Percentiles rank a stretch among this genome's conserved stretches.
These are phyloP conservation scores for Carex sylvatica DNA, from an alignment of 202 grass and related monocot species.

Conservation along the genomic window DNA sequence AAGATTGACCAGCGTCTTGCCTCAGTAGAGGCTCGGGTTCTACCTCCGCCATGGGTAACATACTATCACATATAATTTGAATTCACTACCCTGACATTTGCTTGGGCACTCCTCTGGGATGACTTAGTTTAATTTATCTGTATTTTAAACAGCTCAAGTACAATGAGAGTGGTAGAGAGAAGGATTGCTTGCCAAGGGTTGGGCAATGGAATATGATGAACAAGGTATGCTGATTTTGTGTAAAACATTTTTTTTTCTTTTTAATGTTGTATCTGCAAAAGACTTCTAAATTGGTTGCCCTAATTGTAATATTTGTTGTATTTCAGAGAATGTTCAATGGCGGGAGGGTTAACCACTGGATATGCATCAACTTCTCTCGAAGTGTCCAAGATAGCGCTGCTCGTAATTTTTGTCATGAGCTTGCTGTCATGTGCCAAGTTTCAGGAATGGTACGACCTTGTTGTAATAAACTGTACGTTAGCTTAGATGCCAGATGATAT, in stretches of 20 bases:
- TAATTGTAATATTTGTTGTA: constrained; percentile 8
- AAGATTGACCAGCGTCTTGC: constrained; percentile 77
- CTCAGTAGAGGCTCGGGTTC: constrained; percentile 85
- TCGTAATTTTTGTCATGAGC: constrained; percentile 71
- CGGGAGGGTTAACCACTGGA: constrained; percentile 75
- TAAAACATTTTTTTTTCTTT: neutral
- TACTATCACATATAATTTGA: constrained; percentile 1
- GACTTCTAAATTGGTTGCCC: neutral
- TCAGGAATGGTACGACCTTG: constrained; percentile 81
- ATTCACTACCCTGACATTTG: constrained; percentile 2
- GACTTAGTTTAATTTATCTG: neutral
- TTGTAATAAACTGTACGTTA: constrained; percentile 18
- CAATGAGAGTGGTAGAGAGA: constrained; percentile 91
- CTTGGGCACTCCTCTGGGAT: constrained; percentile 18
- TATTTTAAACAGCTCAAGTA: constrained; percentile 77
- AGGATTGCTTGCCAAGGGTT: constrained; percentile 77
- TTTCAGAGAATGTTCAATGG: constrained; percentile 96
- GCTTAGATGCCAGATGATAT: neutral
- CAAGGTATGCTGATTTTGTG: constrained; percentile 48
- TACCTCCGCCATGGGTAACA: constrained; percentile 74
- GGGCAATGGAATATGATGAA: constrained; percentile 99
- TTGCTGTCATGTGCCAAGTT: constrained; percentile 88
- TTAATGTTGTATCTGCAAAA: neutral
- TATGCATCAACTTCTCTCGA: constrained; percentile 82
- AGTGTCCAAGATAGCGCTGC: constrained; percentile 75